Conservation (phyloP, 139 green algal genomes). For the Micractinium sp. region DNA sequence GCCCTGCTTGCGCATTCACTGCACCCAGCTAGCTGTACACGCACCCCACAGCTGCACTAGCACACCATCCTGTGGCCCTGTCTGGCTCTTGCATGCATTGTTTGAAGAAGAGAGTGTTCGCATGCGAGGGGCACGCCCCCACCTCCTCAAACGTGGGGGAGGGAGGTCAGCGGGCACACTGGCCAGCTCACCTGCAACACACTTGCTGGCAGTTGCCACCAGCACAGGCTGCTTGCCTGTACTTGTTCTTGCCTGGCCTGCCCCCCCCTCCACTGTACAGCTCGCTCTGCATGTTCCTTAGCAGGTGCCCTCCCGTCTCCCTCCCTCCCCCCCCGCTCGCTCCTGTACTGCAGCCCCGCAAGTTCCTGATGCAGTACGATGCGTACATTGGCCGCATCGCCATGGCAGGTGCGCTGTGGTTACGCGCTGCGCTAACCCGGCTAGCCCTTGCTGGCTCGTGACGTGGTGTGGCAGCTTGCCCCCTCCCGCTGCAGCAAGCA, state of each 20-base stretch:
- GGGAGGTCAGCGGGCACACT: neutral
- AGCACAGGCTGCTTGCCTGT: neutral
- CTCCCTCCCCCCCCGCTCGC: neutral
- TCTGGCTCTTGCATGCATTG: too few species aligned
- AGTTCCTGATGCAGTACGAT: conserved; percentile 31
- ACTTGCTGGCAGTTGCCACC: neutral
- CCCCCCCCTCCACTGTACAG: neutral
- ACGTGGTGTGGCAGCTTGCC: neutral
- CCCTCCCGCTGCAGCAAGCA: neutral
- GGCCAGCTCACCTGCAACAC: neutral
- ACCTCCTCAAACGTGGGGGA: too few species aligned
- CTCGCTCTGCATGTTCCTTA: neutral
- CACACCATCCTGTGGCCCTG: too few species aligned
- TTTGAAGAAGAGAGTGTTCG: too few species aligned
- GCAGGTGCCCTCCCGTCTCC: neutral
- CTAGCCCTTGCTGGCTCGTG: too few species aligned
- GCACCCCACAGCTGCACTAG: too few species aligned
- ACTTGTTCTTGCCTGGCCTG: neutral
- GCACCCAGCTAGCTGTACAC: too few species aligned
- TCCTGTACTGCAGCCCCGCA: conserved; percentile 7
- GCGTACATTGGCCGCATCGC: conserved; percentile 30
- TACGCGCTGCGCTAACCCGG: too few species aligned
- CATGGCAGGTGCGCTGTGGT: conserved; percentile 18
- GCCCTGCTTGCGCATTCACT: too few species aligned
- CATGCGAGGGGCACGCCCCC: too few species aligned